Evolutionary conservation across 2,329 filamentous ascomycete genomes (phyloP).

Genomic region (Paracoccidioides brasiliensis): DNA sequence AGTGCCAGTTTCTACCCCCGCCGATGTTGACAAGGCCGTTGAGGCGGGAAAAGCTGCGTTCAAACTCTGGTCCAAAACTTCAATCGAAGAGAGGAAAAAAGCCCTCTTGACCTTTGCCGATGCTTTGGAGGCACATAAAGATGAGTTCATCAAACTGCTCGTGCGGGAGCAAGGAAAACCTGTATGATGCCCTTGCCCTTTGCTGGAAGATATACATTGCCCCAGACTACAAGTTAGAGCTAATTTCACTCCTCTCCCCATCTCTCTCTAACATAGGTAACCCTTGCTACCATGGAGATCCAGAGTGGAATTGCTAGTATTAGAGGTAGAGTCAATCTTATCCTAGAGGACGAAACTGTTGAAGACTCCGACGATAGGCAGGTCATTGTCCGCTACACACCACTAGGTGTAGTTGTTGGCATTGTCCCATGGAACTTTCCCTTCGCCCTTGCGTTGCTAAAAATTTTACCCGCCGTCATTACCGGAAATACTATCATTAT

Average conservation of each 20-base stretch:
- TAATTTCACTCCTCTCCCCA: neutral
- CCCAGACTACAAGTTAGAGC: neutral
- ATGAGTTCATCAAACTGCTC: conserved; percentile 26
- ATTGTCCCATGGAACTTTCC: conserved; percentile 51
- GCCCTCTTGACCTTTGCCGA: conserved; percentile 23
- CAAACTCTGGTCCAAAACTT: conserved; percentile 32
- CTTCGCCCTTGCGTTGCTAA: conserved; percentile 33
- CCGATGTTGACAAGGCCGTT: conserved; percentile 41
- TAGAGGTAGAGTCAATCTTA: conserved; percentile 16
- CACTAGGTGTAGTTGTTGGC: conserved; percentile 34
- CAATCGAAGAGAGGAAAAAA: conserved; percentile 22
- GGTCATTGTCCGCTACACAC: conserved; percentile 24
- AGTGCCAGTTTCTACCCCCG: conserved; percentile 37
- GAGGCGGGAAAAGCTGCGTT: conserved; percentile 36
- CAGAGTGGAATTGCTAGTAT: conserved; percentile 11
- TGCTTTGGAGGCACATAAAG: conserved; percentile 23
- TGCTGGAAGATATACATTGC: neutral
- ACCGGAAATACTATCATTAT: conserved; percentile 45
- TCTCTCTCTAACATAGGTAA: conserved; percentile 6
- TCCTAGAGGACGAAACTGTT: conserved; percentile 36
- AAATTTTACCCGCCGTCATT: conserved; percentile 38
- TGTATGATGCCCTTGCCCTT: conserved; percentile 6
- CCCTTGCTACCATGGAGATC: conserved; percentile 18
- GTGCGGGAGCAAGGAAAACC: conserved; percentile 34
- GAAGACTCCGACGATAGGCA: conserved; percentile 33